phyloP scores from a whole-genome alignment of 2,329 filamentous ascomycete species.

The Cercospora sp. region DNA sequence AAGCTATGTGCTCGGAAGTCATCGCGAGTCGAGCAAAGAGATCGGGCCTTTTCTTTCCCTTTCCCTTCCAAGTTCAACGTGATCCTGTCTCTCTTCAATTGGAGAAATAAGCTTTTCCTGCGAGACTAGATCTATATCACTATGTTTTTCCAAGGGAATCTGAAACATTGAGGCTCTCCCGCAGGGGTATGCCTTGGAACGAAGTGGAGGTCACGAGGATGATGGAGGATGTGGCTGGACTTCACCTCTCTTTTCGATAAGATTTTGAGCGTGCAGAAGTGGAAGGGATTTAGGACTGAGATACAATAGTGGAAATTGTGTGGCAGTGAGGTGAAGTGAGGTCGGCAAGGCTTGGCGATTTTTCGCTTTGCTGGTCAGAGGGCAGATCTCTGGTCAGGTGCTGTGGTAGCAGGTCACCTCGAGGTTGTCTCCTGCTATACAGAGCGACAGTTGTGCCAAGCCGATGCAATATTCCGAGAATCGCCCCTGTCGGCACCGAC shows the following conservation, averaged over 20 bases:
- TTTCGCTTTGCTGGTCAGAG: not conserved
- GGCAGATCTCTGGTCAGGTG: not conserved
- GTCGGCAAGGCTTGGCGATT: not conserved
- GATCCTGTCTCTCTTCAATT: not conserved
- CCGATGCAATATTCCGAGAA: not conserved
- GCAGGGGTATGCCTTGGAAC: not conserved
- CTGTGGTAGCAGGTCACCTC: not conserved
- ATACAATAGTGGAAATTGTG: not conserved
- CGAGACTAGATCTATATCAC: not conserved
- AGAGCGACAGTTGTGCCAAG: not conserved
- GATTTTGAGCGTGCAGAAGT: not conserved
- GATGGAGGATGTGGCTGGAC: not conserved
- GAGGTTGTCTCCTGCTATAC: not conserved
- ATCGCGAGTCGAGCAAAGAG: not conserved
- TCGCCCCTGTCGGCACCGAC: not conserved
- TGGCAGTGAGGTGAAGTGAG: not conserved
- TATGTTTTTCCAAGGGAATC: not conserved
- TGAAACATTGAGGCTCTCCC: not conserved
- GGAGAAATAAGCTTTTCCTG: too few species aligned
- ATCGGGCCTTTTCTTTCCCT: not conserved
- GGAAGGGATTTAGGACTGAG: not conserved
- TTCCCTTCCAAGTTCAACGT: not conserved
- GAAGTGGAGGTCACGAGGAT: not conserved
- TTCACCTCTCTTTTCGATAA: not conserved
- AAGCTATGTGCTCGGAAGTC: not conserved